A percentile compares a stretch with the other conserved stretches of the same genome.
Evolutionary conservation across 768 basidiomycete species (phyloP).

Genomic region (Mycena polygramma): DNA sequence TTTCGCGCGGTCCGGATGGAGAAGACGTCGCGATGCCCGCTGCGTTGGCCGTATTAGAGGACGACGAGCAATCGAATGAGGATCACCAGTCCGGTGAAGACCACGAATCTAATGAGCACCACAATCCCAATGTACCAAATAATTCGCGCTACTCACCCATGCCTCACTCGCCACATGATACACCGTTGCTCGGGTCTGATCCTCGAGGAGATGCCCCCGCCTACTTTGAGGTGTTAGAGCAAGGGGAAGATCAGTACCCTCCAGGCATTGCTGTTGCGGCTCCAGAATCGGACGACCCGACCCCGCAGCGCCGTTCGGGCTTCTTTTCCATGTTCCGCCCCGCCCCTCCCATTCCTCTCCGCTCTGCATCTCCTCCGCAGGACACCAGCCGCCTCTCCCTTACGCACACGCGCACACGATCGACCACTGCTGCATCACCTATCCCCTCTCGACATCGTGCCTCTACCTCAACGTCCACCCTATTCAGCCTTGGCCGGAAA

Average conservation of each 20-base stretch:
- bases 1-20: conserved; percentile 67
- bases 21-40: conserved; percentile 64
- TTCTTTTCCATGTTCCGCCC: conserved; percentile 58
- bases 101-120: conserved; percentile 12
- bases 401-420: conserved; percentile 38
- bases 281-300: conserved; percentile 37
- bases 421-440: conserved; percentile 37
- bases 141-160: conserved; percentile 56
- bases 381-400: conserved; percentile 22
- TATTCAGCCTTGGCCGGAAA: conserved; percentile 65
- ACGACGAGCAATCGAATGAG: conserved; percentile 33
- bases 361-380: conserved; percentile 17
- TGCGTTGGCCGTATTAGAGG: conserved; percentile 48
- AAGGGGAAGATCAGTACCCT: conserved; percentile 37
- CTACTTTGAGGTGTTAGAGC: conserved; percentile 70
- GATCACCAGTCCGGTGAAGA: conserved; percentile 7
- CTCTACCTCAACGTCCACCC: conserved; percentile 56
- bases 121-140: conserved; percentile 34
- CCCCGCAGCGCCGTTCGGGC: conserved; percentile 55
- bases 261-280: conserved; percentile 36
- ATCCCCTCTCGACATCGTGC: conserved; percentile 49
- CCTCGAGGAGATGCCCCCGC: conserved; percentile 76
- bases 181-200: conserved; percentile 58
- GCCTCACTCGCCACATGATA: conserved; percentile 55
- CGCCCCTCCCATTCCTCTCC: conserved; percentile 41